Evolutionary conservation across 495 filamentous ascomycete species (phyloP), one percentile per base, ranked within the genome.

Genomic region (Penicillium arizonense): DNA sequence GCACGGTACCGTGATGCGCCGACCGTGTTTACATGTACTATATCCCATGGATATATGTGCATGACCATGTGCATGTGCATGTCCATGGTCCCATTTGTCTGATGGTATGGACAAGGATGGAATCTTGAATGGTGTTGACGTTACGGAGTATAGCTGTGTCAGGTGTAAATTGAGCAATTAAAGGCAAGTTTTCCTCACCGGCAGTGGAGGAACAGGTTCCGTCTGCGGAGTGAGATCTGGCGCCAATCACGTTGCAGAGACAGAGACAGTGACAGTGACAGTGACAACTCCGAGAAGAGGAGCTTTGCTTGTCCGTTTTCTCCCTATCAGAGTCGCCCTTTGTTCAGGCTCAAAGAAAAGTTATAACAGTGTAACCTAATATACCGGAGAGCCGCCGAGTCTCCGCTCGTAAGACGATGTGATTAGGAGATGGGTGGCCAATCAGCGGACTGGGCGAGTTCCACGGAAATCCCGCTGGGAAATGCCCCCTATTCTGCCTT

Each of bases 211-310:
- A 59, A 56, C 48, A 44, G 32, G 58, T 66, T 64, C 67, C 63
- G 64, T 63, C 51, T 66, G 69, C 69, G 64, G 70, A 61, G 64
- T 69, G 63, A 61, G 49, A 54, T 56, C 44, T 52, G 56, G 54
- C 47, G 41, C 69, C 71, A 74, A 73, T 73, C 65, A 70, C 28
- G 28, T 10, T 30, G 24, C 53, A 53, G 37, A 47, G 14, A 52
- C 43, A 59, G 48, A 55, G 50, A 47, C 39, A 59, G 55, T 43
- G 14, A 52, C 43, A 59, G 48, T 54, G 50, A 47, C 39, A 59
- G 55, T 43, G 36, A 28, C 45, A 6, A 14, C 51, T 65, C 70
- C 68, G 59, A 66, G 64, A 32, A 63, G 60, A 61, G 28, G 62
- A 70, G 68, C 56, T 64, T 61, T 70, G 69, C 65, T 51, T 44